These are phyloP conservation scores for Dichotomopilus funicola DNA, from an alignment of 2,329 filamentous ascomycete species.

Conservation along the genomic window DNA sequence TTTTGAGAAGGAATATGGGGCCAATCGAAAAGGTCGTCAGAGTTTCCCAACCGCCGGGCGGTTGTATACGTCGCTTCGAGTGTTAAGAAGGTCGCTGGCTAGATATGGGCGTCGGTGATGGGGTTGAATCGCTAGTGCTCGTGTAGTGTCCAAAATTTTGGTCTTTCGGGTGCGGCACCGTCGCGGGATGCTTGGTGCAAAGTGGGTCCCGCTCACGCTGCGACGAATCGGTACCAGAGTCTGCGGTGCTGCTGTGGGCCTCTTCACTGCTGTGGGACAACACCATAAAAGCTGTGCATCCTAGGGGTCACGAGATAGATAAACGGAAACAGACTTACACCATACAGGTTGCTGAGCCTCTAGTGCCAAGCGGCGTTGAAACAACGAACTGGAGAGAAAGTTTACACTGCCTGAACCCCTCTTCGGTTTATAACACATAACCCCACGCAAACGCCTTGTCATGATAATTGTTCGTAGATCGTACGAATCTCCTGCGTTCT, in stretches of 20 bases:
- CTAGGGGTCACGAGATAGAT: no score
- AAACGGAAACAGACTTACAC: no score
- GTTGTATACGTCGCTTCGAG: not conserved
- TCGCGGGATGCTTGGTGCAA: constrained; percentile 1
- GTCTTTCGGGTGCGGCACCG: not conserved
- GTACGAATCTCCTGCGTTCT: no score
- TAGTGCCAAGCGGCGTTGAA: no score
- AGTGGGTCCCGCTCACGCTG: constrained; percentile 1
- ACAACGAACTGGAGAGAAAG: no score
- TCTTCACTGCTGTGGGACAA: no score
- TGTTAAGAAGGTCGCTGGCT: not conserved
- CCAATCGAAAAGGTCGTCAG: no score
- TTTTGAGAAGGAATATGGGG: no score
- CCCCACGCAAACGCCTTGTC: constrained; percentile 9
- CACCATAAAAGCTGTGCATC: no score
- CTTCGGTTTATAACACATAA: not conserved
- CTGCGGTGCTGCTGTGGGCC: no score
- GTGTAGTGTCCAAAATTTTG: constrained; percentile 9
- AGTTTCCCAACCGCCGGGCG: not conserved
- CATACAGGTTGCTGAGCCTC: no score
- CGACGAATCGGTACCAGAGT: not conserved
- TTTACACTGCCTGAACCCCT: not conserved
- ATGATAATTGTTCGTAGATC: not conserved
- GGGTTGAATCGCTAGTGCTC: not conserved
- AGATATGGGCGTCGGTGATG: not conserved